Evolutionary conservation across 139 green algal genomes (phyloP).

Genomic region (Chlorokybus atmophyticus): DNA sequence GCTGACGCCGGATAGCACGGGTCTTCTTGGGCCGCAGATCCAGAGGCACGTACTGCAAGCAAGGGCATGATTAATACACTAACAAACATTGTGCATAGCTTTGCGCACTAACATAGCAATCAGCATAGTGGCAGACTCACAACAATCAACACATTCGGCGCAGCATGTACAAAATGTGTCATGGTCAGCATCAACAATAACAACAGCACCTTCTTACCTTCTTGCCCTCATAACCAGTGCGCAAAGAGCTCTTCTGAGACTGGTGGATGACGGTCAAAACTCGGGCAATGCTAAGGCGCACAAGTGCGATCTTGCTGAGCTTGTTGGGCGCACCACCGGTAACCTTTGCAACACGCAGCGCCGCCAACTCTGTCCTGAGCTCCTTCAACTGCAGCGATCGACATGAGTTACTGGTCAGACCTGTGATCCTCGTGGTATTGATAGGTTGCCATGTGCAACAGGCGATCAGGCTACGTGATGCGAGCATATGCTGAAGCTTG

Average conservation of each 20-base stretch:
- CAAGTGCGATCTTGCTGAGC: constrained; percentile 90
- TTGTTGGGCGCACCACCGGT: constrained; percentile 98
- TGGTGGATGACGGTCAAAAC: constrained; percentile 91
- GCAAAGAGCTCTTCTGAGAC: constrained; percentile 70
- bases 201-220: no score
- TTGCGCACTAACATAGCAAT: no score
- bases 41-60: constrained; percentile 81
- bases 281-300: constrained; percentile 88
- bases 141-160: no score
- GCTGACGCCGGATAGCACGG: constrained; percentile 70
- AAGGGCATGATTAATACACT: no score
- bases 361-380: constrained; percentile 86
- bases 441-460: neutral
- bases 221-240: constrained; percentile 66
- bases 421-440: no score
- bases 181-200: no score
- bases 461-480: neutral
- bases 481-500: neutral
- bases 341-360: constrained; percentile 95
- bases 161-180: no score
- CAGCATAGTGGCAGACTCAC: no score
- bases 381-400: constrained; percentile 75
- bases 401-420: neutral
- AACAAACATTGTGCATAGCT: no score
- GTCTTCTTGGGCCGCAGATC: constrained; percentile 96